Percentiles rank a stretch among this genome's conserved stretches.
Evolutionary conservation across 2,329 filamentous ascomycete species (phyloP).

Genomic region (Pseudodiploospora longispora): DNA sequence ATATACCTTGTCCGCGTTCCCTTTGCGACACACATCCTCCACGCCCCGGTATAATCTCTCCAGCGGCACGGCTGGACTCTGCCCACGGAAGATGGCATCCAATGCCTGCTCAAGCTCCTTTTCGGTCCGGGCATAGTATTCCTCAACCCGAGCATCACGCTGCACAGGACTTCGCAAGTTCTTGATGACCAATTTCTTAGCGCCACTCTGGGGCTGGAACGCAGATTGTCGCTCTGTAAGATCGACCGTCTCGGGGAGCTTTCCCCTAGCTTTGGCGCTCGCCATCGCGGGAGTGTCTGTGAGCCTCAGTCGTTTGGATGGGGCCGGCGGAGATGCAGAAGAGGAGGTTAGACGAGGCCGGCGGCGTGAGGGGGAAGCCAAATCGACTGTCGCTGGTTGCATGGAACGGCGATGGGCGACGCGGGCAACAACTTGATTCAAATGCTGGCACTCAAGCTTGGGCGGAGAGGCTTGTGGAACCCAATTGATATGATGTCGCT

Average conservation of each 20-base stretch:
- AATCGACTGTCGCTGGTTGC: constrained; percentile 23
- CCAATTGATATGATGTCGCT: too few relatives aligned
- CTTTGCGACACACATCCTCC: constrained; percentile 82
- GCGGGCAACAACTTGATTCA: constrained; percentile 1
- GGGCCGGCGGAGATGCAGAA: constrained; percentile 15
- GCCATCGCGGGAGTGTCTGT: constrained; percentile 21
- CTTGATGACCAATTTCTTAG: constrained; percentile 87
- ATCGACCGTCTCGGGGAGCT: constrained; percentile 30
- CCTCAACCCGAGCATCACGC: constrained; percentile 52
- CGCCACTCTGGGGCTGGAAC: constrained; percentile 67
- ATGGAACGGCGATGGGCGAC: constrained; percentile 17
- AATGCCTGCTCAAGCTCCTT: constrained; percentile 66
- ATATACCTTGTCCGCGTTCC: constrained; percentile 60
- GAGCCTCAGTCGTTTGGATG: constrained; percentile 25
- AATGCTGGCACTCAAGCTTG: constrained; percentile 1
- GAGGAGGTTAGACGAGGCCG: constrained; percentile 29
- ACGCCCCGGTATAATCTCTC: constrained; percentile 86
- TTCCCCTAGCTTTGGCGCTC: constrained; percentile 30
- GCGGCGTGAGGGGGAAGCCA: constrained; percentile 27
- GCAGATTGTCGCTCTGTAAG: constrained; percentile 27
- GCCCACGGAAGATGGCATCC: constrained; percentile 60
- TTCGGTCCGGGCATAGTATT: constrained; percentile 73
- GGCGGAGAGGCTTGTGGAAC: not conserved
- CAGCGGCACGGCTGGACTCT: constrained; percentile 60
- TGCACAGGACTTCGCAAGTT: constrained; percentile 65